Evolutionary conservation across 139 green algal species (phyloP).

Genomic region (Chlorella vulgaris): DNA sequence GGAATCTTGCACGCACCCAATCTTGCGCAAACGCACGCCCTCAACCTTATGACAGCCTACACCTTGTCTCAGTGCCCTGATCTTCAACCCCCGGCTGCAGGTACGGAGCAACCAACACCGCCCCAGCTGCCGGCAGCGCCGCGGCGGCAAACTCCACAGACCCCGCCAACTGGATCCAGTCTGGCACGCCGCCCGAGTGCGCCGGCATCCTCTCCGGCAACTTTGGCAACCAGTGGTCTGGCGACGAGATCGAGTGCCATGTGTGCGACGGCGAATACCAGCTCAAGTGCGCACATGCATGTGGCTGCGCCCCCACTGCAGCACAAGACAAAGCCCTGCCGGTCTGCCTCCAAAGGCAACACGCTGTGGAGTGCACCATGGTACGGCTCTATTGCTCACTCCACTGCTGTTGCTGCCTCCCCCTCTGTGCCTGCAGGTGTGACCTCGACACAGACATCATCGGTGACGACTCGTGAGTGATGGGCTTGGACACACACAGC

Average conservation of each 20-base stretch:
- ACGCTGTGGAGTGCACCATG: no score
- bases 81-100: no score
- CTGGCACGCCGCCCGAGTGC: slow-evolving; percentile 12
- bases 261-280: slow-evolving; percentile 6
- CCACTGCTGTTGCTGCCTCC: no score
- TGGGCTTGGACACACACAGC: no score
- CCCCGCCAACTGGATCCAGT: neutral
- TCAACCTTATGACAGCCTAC: no score
- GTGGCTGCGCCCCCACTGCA: neutral
- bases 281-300: slow-evolving; percentile 9
- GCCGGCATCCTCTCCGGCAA: slow-evolving; percentile 3
- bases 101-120: neutral
- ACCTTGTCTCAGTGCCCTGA: no score
- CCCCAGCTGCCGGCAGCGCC: neutral
- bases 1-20: no score
- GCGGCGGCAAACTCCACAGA: neutral
- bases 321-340: neutral
- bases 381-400: no score
- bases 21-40: no score
- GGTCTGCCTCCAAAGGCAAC: no score
- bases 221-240: slow-evolving; percentile 7
- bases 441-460: slow-evolving; percentile 17
- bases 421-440: no score
- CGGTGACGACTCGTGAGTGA: neutral
- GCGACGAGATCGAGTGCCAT: slow-evolving; percentile 20